These are phyloP conservation scores for Lasiosphaeria hispida DNA, from an alignment of 495 filamentous ascomycete genomes.

Conservation along the genomic window DNA sequence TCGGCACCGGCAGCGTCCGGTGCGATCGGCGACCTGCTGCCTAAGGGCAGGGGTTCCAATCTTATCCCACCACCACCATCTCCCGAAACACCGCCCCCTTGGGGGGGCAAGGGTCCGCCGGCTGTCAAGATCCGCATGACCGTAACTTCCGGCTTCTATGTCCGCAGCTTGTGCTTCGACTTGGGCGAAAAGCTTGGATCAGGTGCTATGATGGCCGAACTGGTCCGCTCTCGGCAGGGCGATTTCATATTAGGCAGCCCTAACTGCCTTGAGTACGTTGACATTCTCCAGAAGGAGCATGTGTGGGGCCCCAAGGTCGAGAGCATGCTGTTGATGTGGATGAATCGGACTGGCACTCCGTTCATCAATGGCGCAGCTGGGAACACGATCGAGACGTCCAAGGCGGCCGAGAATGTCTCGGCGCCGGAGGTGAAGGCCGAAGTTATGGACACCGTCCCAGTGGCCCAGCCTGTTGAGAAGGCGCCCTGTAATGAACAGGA, in stretches of 20 bases:
- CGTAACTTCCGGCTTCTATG: constrained; percentile 95
- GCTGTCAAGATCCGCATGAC: constrained; percentile 85
- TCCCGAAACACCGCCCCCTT: constrained; percentile 35
- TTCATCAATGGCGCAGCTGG: no score
- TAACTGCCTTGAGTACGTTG: constrained; percentile 80
- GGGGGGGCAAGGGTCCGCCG: constrained; percentile 56
- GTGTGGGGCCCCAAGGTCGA: constrained; percentile 79
- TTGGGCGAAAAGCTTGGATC: constrained; percentile 80
- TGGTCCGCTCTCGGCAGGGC: constrained; percentile 78
- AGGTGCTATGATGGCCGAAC: constrained; percentile 79
- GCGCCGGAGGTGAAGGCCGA: not conserved
- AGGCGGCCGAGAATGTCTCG: not conserved
- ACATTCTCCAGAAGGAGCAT: constrained; percentile 73
- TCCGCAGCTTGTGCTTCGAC: constrained; percentile 89
- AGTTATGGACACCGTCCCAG: not conserved
- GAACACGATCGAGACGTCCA: not conserved
- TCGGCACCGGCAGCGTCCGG: constrained; percentile 53
- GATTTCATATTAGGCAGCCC: constrained; percentile 62
- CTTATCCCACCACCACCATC: constrained; percentile 33
- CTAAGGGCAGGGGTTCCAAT: constrained; percentile 34
- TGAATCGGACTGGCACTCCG: not conserved
- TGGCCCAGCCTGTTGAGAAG: no score
- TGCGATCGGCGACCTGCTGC: constrained; percentile 35
- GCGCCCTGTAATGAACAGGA: not conserved
- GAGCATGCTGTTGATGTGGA: constrained; percentile 50